Evolutionary conservation across 768 basidiomycete species (phyloP).

Genomic region (Dacryopinax spathularia): DNA sequence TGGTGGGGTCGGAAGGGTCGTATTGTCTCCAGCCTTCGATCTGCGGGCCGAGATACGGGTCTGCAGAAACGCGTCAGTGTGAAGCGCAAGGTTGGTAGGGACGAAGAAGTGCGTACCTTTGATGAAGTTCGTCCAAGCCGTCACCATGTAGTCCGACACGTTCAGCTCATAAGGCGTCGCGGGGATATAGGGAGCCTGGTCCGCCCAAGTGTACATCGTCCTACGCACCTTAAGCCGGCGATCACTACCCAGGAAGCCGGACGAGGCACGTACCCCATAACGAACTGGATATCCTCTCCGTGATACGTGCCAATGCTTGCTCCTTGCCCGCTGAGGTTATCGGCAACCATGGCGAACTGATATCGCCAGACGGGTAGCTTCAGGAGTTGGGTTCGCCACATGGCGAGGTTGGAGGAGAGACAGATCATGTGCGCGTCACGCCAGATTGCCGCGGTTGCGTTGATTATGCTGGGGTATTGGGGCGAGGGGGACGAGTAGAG

Average conservation of each 20-base stretch:
- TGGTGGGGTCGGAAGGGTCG: constrained; percentile 15
- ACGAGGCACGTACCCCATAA: constrained; percentile 14
- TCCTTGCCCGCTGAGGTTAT: constrained; percentile 17
- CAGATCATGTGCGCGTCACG: constrained; percentile 20
- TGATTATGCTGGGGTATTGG: constrained; percentile 13
- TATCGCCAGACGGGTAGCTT: constrained; percentile 19
- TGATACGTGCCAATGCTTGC: constrained; percentile 17
- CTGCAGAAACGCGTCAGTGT: constrained; percentile 5
- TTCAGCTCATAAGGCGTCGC: constrained; percentile 16
- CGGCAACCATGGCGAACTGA: constrained; percentile 17
- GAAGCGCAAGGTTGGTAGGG: background rate
- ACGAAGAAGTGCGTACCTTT: constrained; percentile 11
- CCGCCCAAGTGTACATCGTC: constrained; percentile 7
- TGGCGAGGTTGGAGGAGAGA: constrained; percentile 16
- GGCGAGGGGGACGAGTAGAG: constrained; percentile 16
- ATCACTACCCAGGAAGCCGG: background rate
- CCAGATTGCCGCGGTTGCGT: constrained; percentile 19
- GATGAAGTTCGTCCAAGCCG: constrained; percentile 22
- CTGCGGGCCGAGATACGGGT: constrained; percentile 16
- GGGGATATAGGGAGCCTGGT: constrained; percentile 15
- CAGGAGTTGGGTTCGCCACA: constrained; percentile 15
- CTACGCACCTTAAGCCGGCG: background rate
- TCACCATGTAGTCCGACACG: constrained; percentile 20
- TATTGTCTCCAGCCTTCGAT: constrained; percentile 18
- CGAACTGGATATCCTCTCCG: constrained; percentile 19